Evolutionary conservation across 768 basidiomycete genomes (phyloP).

Genomic region (Leccinum aurantiacum): DNA sequence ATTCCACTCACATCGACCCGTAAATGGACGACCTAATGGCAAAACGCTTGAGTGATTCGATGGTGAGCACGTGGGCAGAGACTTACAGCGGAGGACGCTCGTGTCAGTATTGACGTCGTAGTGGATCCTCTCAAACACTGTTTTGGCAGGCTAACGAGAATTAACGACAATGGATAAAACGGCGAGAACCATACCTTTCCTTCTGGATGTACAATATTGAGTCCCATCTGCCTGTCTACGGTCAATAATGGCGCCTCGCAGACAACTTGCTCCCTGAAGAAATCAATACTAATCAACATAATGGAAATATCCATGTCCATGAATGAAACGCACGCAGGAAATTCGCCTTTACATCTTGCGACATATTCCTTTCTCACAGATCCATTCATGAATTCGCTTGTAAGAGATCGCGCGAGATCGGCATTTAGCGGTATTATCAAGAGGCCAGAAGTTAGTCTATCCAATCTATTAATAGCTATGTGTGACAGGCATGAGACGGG

Average conservation of each 20-base stretch:
- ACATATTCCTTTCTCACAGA: slow-evolving; percentile 91
- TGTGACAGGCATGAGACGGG: not conserved
- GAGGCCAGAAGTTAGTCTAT: slow-evolving; percentile 90
- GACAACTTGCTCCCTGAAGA: slow-evolving; percentile 65
- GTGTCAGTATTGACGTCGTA: slow-evolving; percentile 81
- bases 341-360: slow-evolving; percentile 81
- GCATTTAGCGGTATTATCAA: slow-evolving; percentile 88
- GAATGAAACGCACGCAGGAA: slow-evolving; percentile 68
- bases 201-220: slow-evolving; percentile 93
- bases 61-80: not conserved
- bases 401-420: slow-evolving; percentile 64
- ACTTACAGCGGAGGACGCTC: slow-evolving; percentile 81
- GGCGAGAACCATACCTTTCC: slow-evolving; percentile 65
- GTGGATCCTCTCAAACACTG: slow-evolving; percentile 77
- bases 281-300: not conserved
- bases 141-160: slow-evolving; percentile 69
- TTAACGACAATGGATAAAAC: not conserved
- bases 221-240: slow-evolving; percentile 93
- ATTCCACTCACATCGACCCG: slow-evolving; percentile 78
- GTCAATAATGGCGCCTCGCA: slow-evolving; percentile 89
- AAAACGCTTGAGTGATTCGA: slow-evolving; percentile 4
- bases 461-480: slow-evolving; percentile 89
- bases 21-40: slow-evolving; percentile 73
- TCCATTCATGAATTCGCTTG: slow-evolving; percentile 79
- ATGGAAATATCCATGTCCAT: not conserved